Evolutionary conservation across 2,329 filamentous ascomycete species (phyloP).

Genomic region (Fusarium agapanthi): DNA sequence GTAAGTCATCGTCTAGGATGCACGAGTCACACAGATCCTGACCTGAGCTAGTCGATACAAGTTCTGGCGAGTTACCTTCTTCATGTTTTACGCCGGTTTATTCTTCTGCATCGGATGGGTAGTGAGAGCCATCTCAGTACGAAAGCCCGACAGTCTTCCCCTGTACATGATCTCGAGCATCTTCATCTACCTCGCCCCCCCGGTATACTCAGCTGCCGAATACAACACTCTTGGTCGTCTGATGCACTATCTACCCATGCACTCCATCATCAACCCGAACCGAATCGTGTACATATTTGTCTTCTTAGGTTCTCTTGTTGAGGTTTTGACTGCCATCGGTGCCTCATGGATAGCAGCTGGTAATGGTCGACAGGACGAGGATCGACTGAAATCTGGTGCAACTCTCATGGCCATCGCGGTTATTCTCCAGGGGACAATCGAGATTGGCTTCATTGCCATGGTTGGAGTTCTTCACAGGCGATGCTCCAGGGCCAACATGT

Average conservation of each 20-base stretch:
- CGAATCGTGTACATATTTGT: constrained; percentile 41
- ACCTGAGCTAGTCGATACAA: constrained; percentile 26
- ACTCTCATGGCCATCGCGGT: constrained; percentile 62
- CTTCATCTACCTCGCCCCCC: constrained; percentile 38
- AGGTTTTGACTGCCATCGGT: constrained; percentile 35
- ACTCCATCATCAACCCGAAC: constrained; percentile 39
- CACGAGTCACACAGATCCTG: not conserved
- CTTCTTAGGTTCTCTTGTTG: constrained; percentile 37
- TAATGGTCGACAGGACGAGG: constrained; percentile 55
- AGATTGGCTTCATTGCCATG: constrained; percentile 35
- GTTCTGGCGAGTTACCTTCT: constrained; percentile 41
- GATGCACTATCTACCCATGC: constrained; percentile 42
- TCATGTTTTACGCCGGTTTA: constrained; percentile 39
- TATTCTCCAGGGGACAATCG: constrained; percentile 44
- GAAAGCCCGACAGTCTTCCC: constrained; percentile 28
- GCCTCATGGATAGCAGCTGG: constrained; percentile 39
- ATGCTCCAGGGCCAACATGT: constrained; percentile 29
- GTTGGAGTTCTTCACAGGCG: constrained; percentile 31
- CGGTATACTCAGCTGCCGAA: constrained; percentile 39
- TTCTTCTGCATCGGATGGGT: constrained; percentile 37
- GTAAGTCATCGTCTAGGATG: not conserved
- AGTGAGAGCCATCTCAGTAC: constrained; percentile 31
- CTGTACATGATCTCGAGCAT: constrained; percentile 40
- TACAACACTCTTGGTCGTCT: constrained; percentile 41
- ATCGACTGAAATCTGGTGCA: constrained; percentile 64